phyloP scores from a whole-genome alignment of 176 grass and related monocot species.

The Eleusine coracana region DNA sequence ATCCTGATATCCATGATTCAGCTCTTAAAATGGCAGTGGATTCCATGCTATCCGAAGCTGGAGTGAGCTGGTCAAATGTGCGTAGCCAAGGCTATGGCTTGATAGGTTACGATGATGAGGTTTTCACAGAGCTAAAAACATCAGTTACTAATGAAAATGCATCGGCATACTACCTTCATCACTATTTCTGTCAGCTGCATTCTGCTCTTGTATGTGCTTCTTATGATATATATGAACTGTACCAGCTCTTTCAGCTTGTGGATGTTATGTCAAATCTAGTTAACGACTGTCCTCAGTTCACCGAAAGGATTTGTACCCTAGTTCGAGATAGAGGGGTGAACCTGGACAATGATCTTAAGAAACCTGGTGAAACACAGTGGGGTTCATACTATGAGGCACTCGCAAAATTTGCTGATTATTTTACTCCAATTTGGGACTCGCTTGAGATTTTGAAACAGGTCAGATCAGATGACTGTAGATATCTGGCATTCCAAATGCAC shows the following conservation, averaged over 20 bases:
- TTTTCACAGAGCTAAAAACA: conserved; percentile 10
- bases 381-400: conserved; percentile 37
- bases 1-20: conserved; percentile 4
- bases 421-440: conserved; percentile 10
- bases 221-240: not conserved
- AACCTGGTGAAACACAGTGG: conserved; percentile 33
- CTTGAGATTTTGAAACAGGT: not conserved
- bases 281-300: conserved; percentile 15
- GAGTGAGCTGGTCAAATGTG: conserved; percentile 21
- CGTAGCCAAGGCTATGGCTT: conserved; percentile 29
- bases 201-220: not conserved
- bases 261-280: conserved; percentile 28
- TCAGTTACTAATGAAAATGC: not conserved
- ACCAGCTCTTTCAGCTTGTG: not conserved
- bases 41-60: conserved; percentile 37
- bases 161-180: conserved; percentile 11
- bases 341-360: conserved; percentile 21
- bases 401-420: conserved; percentile 24
- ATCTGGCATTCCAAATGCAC: conserved; percentile 14
- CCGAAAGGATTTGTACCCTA: conserved; percentile 18
- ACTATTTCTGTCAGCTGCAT: conserved; percentile 9
- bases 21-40: not conserved
- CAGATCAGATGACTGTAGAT: no score
- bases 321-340: conserved; percentile 33
- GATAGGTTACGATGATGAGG: not conserved